Evolutionary conservation across 139 green algal species (phyloP), one percentile per base, ranked within the genome.

Genomic region (Deuterostichococcus epilithicus): DNA sequence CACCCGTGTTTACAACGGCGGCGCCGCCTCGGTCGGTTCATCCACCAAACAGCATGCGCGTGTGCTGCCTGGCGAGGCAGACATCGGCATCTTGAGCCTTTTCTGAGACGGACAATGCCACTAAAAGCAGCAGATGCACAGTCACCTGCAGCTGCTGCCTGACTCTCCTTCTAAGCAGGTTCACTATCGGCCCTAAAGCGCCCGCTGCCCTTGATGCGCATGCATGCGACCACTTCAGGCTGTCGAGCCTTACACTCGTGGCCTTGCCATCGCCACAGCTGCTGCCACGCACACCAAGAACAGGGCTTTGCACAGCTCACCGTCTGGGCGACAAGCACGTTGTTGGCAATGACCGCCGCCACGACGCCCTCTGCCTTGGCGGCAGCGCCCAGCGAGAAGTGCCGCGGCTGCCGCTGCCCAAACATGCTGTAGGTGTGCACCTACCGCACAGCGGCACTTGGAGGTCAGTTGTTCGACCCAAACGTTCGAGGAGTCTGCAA

Each of bases 321-420:
- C 90, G 91, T 91, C n/a, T 93, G 71, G 8, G 83, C 86, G 0
- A 92, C 87, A 1, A 97, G 47, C 28, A 88, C 88, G 74, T 80
- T 80, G 30, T 76, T 75, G 33, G 82, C 91, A 6, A 96, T 47
- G 4, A 52, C 15, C 8, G 78, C 85, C 0, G 79, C 44, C 1
- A 76, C 76, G 44, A 97, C 68, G 28, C 90, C 89, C 34, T 94
- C 82, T 1, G 77, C 37, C 32, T 88, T 77, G 1, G 76, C 75
- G 38, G 87, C 88, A 2, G 47, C n/a, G 22, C 90, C 90, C 44
- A 97, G 81, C 1, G 74, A 86, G 37, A 97, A 87, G 38, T 86
- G 77, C 15, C 70, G 74, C 30, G 77, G 52, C 69, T 86, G 76
- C 44, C 76, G 78, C 59, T 89, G 76, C 6, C 85, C 84, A 34